These are phyloP conservation scores for Petunia axillaris DNA, from an alignment of 257 asterid genomes.

Conservation along the genomic window DNA sequence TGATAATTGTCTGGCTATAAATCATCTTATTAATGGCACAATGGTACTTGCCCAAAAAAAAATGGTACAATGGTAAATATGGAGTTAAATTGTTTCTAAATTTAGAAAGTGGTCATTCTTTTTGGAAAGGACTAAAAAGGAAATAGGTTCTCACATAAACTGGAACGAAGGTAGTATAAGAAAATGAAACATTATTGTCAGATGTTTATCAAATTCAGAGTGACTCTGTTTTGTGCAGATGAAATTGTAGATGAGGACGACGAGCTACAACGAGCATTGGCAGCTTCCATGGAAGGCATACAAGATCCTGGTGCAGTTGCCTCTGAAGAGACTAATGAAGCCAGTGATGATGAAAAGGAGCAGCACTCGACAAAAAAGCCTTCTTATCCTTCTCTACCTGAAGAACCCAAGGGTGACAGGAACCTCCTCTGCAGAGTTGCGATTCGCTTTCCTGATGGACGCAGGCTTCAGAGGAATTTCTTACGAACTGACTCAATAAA, in stretches of 20 bases:
- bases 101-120: too few species aligned
- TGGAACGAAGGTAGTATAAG: too few species aligned
- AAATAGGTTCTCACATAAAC: too few species aligned
- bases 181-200: neutral
- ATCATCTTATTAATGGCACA: too few species aligned
- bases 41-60: too few species aligned
- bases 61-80: too few species aligned
- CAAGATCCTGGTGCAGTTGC: conserved; percentile 42
- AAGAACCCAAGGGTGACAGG: conserved; percentile 82
- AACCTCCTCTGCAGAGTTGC: conserved; percentile 83
- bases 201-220: neutral
- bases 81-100: too few species aligned
- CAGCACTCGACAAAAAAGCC: conserved; percentile 40
- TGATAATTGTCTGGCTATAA: too few species aligned
- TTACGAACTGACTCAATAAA: conserved; percentile 81
- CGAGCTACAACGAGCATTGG: conserved; percentile 76
- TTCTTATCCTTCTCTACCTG: conserved; percentile 77
- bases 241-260: conserved; percentile 58
- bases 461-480: conserved; percentile 88
- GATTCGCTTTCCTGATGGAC: conserved; percentile 96
- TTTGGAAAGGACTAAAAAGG: too few species aligned
- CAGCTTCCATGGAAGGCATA: conserved; percentile 76
- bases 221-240: conserved; percentile 47
- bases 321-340: conserved; percentile 43
- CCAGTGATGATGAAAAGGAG: conserved; percentile 44